phyloP scores from a whole-genome alignment of 352 stramenopile species.

The Phytopythium litorale region DNA sequence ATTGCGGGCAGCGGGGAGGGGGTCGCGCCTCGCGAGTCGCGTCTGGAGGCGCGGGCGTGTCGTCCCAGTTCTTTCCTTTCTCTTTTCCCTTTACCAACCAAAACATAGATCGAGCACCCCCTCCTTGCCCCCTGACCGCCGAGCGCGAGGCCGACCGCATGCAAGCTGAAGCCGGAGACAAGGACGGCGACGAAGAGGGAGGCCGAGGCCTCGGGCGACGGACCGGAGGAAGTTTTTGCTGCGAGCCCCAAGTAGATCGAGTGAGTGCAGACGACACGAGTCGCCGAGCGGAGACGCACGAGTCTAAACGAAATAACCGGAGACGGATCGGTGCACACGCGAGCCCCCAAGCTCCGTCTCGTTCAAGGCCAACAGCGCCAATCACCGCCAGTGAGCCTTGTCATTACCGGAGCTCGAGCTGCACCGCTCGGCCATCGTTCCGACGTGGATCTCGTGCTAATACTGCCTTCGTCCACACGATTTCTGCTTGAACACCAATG shows the following conservation, averaged over 20 bases:
- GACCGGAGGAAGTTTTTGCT: conserved; percentile 2
- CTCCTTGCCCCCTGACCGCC: background rate
- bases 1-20: background rate
- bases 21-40: background rate
- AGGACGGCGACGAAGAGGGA: background rate
- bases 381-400: no score
- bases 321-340: background rate
- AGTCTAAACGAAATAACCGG: background rate
- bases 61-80: background rate
- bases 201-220: background rate
- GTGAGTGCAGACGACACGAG: background rate
- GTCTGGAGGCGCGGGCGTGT: background rate
- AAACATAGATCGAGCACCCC: conserved; percentile 3
- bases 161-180: background rate
- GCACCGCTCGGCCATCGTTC: no score
- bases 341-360: no score
- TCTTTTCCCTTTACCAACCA: conserved; percentile 2
- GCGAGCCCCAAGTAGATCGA: background rate
- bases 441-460: no score
- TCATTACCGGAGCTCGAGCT: no score
- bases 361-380: no score
- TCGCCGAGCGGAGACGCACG: background rate
- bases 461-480: no score
- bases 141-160: background rate
- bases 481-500: no score